Percentiles rank a stretch among this genome's conserved stretches.
phyloP scores from a whole-genome alignment of 768 basidiomycete species.

The Naganishia randhawae region DNA sequence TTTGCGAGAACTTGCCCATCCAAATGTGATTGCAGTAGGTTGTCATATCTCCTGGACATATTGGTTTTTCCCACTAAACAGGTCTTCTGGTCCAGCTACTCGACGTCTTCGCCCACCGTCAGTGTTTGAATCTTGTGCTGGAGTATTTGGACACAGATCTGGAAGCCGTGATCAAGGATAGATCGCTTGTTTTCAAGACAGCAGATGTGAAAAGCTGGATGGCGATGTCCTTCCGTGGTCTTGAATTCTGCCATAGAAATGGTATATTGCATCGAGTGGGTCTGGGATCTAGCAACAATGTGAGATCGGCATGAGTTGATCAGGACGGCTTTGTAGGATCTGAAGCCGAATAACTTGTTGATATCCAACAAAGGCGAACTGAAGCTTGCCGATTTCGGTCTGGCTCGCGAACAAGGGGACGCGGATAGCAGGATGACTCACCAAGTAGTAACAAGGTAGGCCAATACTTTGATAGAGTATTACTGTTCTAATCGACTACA shows the following conservation, averaged over 20 bases:
- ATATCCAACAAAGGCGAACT: conserved; percentile 84
- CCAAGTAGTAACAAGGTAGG: conserved; percentile 92
- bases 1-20: conserved; percentile 85
- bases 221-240: conserved; percentile 92
- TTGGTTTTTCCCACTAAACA: not conserved
- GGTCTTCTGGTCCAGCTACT: conserved; percentile 55
- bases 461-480: conserved; percentile 20
- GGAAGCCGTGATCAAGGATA: conserved; percentile 93
- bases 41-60: not conserved
- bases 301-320: not conserved
- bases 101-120: conserved; percentile 94
- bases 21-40: conserved; percentile 85
- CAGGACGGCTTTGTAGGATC: conserved; percentile 60
- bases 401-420: conserved; percentile 92
- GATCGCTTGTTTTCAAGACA: conserved; percentile 82
- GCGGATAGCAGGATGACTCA: conserved; percentile 95
- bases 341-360: conserved; percentile 98
- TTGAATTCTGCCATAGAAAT: conserved; percentile 97
- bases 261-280: conserved; percentile 86
- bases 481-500: not conserved
- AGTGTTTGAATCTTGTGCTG: conserved; percentile 92
- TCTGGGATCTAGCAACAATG: not conserved
- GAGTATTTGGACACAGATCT: conserved; percentile 95
- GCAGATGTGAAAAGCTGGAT: conserved; percentile 99
- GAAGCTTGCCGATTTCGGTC: conserved; percentile 97